Conservation (phyloP, 2,329 filamentous ascomycete genomes). For the Parastagonospora avenae region DNA sequence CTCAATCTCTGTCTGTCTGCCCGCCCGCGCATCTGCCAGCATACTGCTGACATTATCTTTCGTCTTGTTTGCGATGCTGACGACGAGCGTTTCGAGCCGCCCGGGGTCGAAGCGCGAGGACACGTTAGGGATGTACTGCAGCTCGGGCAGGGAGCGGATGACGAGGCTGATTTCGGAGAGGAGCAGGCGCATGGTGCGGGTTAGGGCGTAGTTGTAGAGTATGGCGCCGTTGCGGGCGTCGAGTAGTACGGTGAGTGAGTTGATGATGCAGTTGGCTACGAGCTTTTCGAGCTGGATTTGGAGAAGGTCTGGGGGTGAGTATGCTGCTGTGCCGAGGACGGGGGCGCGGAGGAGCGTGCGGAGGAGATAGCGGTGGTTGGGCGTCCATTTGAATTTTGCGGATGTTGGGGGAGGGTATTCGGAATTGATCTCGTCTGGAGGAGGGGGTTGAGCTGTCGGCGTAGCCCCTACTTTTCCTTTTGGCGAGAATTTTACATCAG, state of each 20-base stretch:
- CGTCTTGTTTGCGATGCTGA: constrained; percentile 60
- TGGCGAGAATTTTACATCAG: constrained; percentile 18
- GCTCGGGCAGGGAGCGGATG: constrained; percentile 75
- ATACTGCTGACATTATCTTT: constrained; percentile 68
- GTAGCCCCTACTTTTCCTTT: not conserved
- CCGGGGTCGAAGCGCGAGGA: constrained; percentile 63
- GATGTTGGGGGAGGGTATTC: constrained; percentile 17
- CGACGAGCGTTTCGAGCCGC: constrained; percentile 66
- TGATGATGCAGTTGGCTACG: constrained; percentile 75
- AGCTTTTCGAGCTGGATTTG: constrained; percentile 79
- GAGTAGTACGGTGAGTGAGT: constrained; percentile 79
- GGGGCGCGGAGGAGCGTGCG: constrained; percentile 67
- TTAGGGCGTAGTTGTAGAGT: constrained; percentile 68
- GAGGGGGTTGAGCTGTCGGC: constrained; percentile 1
- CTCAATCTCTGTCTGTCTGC: constrained; percentile 73
- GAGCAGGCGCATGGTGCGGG: constrained; percentile 70
- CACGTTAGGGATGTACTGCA: constrained; percentile 65
- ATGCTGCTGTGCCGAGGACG: constrained; percentile 64
- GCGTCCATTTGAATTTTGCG: constrained; percentile 41
- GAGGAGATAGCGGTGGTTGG: constrained; percentile 64
- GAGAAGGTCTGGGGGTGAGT: constrained; percentile 67
- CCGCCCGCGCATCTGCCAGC: constrained; percentile 67
- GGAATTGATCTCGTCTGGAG: constrained; percentile 19
- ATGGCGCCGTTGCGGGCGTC: constrained; percentile 77
- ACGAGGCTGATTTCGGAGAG: constrained; percentile 76